Evolutionary conservation across 176 grass and related monocot genomes (phyloP), one percentile per base, ranked within the genome.

Genomic region (Tuctoria greenei): DNA sequence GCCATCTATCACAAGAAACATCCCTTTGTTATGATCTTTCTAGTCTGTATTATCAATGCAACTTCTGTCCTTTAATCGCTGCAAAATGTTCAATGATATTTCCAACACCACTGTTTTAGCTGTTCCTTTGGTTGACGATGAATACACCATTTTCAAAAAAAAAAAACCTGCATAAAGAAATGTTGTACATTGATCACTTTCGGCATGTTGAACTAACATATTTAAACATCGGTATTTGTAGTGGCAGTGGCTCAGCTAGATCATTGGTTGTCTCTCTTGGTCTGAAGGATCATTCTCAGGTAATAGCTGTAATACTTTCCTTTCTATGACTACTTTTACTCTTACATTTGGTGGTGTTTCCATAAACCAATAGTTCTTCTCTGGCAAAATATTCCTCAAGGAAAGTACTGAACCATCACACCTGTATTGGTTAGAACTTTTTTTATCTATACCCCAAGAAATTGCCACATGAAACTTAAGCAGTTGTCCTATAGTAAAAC

Each of bases 281-380:
- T 52, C 82, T 98, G 28, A 98, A 88, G 65, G 91, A 98, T 60
- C 95, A 98, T 80, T 98, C 91, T 56, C 84, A 79, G 86, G 95
- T 98, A 84, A 84, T 44, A 66, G 18, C 34, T 31, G 31, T 27
- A 71, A 72, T 26, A 21, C n/a, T 83, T 67, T 24, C 67, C 12
- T 43, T 23, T 51, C 8, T 60, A 15, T 75, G 6, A 51, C 43
- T 57, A 72, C 4, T 50, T 81, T 50, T 56, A 23, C 15, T 21
- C 24, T 64, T 54, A 37, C 5, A 72, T 74, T 65, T 61, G 13
- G 34, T 61, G 4, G 13, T 55, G 20, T 31, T 31, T 35, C 78
- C 2, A 58, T 58, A 3, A 57, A 4, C 44, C 46, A 16, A 7
- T 6, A 4, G 4, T 69, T 38, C 69, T 83, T 59, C 2, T 66